Percentiles rank a stretch among this genome's conserved stretches.
phyloP scores from a whole-genome alignment of 345 rosid genomes.

The Orychophragmus violaceus region DNA sequence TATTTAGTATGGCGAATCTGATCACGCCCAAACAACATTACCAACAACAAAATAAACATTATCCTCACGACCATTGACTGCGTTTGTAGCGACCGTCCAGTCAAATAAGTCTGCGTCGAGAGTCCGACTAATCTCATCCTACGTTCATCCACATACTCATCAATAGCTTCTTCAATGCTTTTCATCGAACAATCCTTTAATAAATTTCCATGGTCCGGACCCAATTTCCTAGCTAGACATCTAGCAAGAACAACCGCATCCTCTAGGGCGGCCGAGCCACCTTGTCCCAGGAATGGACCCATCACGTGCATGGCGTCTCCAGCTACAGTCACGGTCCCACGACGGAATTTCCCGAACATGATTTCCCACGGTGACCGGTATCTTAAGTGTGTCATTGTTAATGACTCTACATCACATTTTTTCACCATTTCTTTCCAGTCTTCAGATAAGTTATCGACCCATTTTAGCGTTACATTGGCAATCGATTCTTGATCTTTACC shows the following conservation, averaged over 20 bases:
- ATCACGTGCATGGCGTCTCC: slow-evolving; percentile 52
- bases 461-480: slow-evolving; percentile 13
- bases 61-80: slow-evolving; percentile 15
- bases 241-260: slow-evolving; percentile 50
- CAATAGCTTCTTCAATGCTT: slow-evolving; percentile 31
- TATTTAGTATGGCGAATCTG: slow-evolving; percentile 23
- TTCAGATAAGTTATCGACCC: slow-evolving; percentile 30
- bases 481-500: slow-evolving; percentile 34
- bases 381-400: slow-evolving; percentile 36
- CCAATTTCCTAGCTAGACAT: slow-evolving; percentile 34
- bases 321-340: slow-evolving; percentile 45
- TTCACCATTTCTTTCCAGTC: slow-evolving; percentile 40
- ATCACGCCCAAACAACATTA: slow-evolving; percentile 25
- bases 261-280: slow-evolving; percentile 44
- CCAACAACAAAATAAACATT: slow-evolving; percentile 22
- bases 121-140: slow-evolving; percentile 30
- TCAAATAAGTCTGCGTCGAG: slow-evolving; percentile 30
- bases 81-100: slow-evolving; percentile 24
- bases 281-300: slow-evolving; percentile 53
- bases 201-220: slow-evolving; percentile 6
- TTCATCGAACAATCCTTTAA: not conserved
- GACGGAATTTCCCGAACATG: slow-evolving; percentile 29
- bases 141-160: slow-evolving; percentile 25
- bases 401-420: slow-evolving; percentile 27
- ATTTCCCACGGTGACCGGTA: slow-evolving; percentile 43